These are phyloP conservation scores for Neonectria punicea DNA, from an alignment of 2,329 filamentous ascomycete species.

Conservation along the genomic window DNA sequence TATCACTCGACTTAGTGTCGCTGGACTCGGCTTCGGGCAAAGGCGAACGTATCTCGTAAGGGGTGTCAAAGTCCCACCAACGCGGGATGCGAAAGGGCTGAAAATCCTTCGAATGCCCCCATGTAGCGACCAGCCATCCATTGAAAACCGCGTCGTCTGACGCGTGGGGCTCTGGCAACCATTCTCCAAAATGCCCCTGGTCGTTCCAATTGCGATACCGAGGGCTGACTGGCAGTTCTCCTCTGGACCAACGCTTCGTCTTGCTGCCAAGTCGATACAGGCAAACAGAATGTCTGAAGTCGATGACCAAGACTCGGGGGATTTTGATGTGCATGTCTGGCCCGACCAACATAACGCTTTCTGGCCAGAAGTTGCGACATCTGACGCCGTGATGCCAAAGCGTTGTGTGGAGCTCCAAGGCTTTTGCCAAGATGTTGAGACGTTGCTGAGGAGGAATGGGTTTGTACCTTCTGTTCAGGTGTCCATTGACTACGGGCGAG, in stretches of 20 bases:
- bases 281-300: neutral
- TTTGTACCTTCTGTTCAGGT: neutral
- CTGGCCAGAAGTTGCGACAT: conserved; percentile 8
- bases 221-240: neutral
- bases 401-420: conserved; percentile 4
- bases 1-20: too few species aligned
- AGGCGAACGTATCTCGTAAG: neutral
- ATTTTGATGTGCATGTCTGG: neutral
- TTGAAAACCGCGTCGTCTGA: neutral
- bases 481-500: neutral
- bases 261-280: neutral
- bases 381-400: neutral
- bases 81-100: neutral
- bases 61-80: too few species aligned
- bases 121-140: neutral
- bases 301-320: neutral
- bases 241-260: too few species aligned
- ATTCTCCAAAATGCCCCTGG: neutral
- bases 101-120: neutral
- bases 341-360: conserved; percentile 2
- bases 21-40: too few species aligned
- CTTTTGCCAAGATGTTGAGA: conserved; percentile 9
- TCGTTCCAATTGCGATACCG: too few species aligned
- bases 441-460: conserved; percentile 12
- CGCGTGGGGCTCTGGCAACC: neutral